These are phyloP conservation scores for Xylariaceae sp. DNA, from an alignment of 2,329 filamentous ascomycete genomes.

Conservation along the genomic window DNA sequence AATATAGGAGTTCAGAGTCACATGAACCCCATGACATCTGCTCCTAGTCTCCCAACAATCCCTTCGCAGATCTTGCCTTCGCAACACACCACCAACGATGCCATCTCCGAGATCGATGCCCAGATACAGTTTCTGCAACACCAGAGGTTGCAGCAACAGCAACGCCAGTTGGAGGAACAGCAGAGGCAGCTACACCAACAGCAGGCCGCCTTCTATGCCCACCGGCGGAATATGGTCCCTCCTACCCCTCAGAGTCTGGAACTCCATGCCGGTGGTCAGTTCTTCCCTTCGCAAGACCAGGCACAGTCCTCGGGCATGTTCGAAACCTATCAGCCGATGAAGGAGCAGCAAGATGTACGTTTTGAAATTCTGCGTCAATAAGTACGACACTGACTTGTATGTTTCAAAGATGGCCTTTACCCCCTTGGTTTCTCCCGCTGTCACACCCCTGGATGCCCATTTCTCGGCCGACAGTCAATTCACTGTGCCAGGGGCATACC, in stretches of 20 bases:
- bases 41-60: slow-evolving; percentile 42
- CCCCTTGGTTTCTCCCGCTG: slow-evolving; percentile 77
- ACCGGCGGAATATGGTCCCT: slow-evolving; percentile 60
- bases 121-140: slow-evolving; percentile 64
- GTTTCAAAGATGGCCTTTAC: slow-evolving; percentile 80
- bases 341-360: slow-evolving; percentile 65
- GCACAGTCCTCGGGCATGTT: slow-evolving; percentile 57
- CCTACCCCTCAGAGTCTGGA: slow-evolving; percentile 80
- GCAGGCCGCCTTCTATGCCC: slow-evolving; percentile 48
- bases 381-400: too few relatives aligned
- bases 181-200: slow-evolving; percentile 41
- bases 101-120: slow-evolving; percentile 58
- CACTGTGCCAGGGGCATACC: slow-evolving; percentile 67
- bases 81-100: slow-evolving; percentile 45
- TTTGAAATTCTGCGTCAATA: too few relatives aligned
- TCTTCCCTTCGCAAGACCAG: slow-evolving; percentile 56
- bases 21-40: slow-evolving; percentile 46
- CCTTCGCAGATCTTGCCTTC: slow-evolving; percentile 43
- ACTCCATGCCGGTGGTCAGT: slow-evolving; percentile 60
- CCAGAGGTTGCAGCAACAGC: slow-evolving; percentile 59
- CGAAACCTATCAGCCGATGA: slow-evolving; percentile 62
- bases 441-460: slow-evolving; percentile 71
- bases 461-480: slow-evolving; percentile 59
- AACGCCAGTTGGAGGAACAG: slow-evolving; percentile 55
- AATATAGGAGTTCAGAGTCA: slow-evolving; percentile 42